phyloP scores from a whole-genome alignment of 129 eudicot species.

The Heracleum sosnowskyi region DNA sequence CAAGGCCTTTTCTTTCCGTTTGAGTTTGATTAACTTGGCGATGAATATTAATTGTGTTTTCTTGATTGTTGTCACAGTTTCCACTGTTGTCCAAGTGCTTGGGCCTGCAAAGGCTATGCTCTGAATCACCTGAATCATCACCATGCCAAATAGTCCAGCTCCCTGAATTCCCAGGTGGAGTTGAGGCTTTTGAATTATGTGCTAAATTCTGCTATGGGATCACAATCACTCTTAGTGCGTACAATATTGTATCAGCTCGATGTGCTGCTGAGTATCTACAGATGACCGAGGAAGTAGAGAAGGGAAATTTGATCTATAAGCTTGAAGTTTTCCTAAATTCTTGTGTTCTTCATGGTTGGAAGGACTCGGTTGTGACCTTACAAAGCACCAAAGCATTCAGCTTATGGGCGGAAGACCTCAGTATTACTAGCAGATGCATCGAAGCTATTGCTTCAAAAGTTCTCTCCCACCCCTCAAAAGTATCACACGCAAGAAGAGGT shows the following conservation, averaged over 20 bases:
- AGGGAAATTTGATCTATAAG: conserved; percentile 72
- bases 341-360: conserved; percentile 83
- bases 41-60: not conserved
- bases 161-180: conserved; percentile 85
- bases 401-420: conserved; percentile 67
- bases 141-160: conserved; percentile 71
- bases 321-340: conserved; percentile 74
- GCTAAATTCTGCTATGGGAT: conserved; percentile 96
- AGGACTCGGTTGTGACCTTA: conserved; percentile 65
- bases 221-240: conserved; percentile 84
- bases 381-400: conserved; percentile 58
- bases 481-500: conserved; percentile 52
- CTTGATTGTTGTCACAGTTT: conserved; percentile 38
- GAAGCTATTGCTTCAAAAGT: conserved; percentile 68
- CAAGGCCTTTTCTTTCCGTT: not conserved
- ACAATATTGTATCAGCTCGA: conserved; percentile 65
- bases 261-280: conserved; percentile 89
- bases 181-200: conserved; percentile 75
- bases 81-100: conserved; percentile 81
- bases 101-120: conserved; percentile 57
- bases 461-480: conserved; percentile 53
- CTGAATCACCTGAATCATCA: conserved; percentile 58
- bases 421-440: conserved; percentile 63
- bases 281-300: conserved; percentile 88
- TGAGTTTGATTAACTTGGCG: not conserved